Conservation (phyloP, 257 asterid species). For the Solanum paucissectum region DNA sequence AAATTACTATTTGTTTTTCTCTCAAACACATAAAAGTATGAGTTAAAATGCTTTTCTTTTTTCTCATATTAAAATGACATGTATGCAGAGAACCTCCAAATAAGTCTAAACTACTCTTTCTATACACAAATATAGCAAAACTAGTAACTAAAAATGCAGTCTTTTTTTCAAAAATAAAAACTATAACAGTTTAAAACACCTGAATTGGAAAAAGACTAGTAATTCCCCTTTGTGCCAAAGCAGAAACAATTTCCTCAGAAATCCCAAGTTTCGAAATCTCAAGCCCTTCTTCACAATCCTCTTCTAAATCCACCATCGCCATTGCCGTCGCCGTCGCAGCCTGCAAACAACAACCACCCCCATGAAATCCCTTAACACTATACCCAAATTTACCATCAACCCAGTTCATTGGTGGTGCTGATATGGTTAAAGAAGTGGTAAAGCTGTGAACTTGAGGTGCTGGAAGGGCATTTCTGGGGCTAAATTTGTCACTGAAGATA, state of each 20-base stretch:
- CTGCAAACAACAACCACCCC: conserved; percentile 22
- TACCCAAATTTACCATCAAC: background rate
- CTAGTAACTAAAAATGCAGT: background rate
- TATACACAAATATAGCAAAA: background rate
- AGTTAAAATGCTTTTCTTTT: background rate
- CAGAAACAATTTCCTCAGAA: conserved; percentile 43
- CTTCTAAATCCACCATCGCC: conserved; percentile 40
- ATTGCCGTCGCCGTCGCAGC: conserved; percentile 50
- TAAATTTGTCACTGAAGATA: conserved; percentile 16
- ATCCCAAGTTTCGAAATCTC: conserved; percentile 83
- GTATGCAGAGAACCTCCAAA: background rate
- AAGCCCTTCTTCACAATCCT: conserved; percentile 44
- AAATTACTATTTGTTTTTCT: background rate
- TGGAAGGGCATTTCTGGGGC: conserved; percentile 5
- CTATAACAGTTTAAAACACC: conserved; percentile 25
- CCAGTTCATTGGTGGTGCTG: background rate
- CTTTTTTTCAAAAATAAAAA: background rate
- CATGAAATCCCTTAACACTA: conserved; percentile 35
- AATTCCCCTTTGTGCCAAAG: conserved; percentile 62
- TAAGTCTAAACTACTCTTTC: background rate
- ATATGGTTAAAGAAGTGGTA: conserved; percentile 3
- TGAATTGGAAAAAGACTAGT: conserved; percentile 78
- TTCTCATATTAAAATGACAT: background rate
- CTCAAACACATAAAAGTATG: background rate
- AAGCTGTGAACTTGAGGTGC: conserved; percentile 9